These are phyloP conservation scores for Apiospora kogelbergensis DNA, from an alignment of 2,329 filamentous ascomycete genomes.

Conservation along the genomic window DNA sequence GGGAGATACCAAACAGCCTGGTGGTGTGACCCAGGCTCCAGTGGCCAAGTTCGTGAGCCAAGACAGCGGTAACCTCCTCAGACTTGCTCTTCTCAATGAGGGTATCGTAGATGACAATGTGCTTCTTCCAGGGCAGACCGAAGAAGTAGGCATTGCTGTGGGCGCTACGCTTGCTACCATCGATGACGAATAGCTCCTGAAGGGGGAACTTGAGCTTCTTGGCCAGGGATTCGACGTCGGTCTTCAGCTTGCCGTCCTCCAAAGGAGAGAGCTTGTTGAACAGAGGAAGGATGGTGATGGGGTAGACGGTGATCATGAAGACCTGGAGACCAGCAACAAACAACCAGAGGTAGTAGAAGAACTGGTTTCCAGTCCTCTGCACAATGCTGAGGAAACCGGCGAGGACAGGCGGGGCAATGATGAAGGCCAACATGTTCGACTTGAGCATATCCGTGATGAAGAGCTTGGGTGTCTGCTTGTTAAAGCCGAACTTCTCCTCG, in stretches of 20 bases:
- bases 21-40: conserved; percentile 97
- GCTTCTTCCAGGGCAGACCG: conserved; percentile 98
- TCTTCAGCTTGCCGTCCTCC: conserved; percentile 83
- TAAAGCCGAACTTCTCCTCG: conserved; percentile 97
- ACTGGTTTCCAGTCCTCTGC: conserved; percentile 86
- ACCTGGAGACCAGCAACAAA: conserved; percentile 89
- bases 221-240: conserved; percentile 81
- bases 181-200: conserved; percentile 90
- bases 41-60: conserved; percentile 95
- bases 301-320: conserved; percentile 95
- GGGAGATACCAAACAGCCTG: conserved; percentile 81
- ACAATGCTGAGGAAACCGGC: conserved; percentile 92
- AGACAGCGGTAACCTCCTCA: conserved; percentile 89
- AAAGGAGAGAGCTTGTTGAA: conserved; percentile 99
- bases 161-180: conserved; percentile 83
- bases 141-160: conserved; percentile 97
- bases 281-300: conserved; percentile 86
- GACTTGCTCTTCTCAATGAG: conserved; percentile 92
- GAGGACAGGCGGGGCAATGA: conserved; percentile 82
- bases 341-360: conserved; percentile 98
- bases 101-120: conserved; percentile 99
- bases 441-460: conserved; percentile 93
- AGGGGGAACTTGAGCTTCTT: conserved; percentile 86
- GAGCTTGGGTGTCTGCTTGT: conserved; percentile 90
- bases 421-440: conserved; percentile 77